A percentile compares a stretch with the other conserved stretches of the same genome.
Conservation (phyloP, 129 eudicot species). For the Heracleum sosnowskyi region DNA sequence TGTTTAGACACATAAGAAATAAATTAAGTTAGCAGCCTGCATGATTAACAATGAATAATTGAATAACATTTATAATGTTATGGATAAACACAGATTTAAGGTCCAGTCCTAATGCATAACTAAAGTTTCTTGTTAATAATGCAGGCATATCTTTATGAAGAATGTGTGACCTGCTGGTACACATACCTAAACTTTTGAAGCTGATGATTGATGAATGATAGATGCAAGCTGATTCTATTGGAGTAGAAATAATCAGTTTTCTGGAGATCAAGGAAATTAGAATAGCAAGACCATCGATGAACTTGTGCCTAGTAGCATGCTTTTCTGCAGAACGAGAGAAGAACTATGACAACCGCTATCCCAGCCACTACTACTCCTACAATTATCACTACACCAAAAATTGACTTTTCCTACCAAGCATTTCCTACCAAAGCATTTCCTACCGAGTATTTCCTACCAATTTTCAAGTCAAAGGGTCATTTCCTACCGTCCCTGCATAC, state of each 20-base stretch:
- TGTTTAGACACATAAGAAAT: too few species aligned
- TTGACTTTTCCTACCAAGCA: too few species aligned
- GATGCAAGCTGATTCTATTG: neutral
- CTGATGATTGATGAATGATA: too few species aligned
- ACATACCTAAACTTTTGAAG: too few species aligned
- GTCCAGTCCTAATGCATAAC: neutral
- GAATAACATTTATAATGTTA: neutral
- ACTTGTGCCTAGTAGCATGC: slow-evolving; percentile 18
- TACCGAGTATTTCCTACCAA: too few species aligned
- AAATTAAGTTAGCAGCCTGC: neutral
- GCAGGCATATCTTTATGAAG: neutral
- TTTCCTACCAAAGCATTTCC: too few species aligned
- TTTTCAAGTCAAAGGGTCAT: too few species aligned
- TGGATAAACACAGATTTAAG: neutral
- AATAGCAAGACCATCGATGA: neutral
- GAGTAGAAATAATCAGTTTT: neutral
- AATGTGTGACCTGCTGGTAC: neutral
- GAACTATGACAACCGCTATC: slow-evolving; percentile 45
- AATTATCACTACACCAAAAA: too few species aligned
- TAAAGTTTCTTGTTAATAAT: neutral
- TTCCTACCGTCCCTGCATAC: too few species aligned
- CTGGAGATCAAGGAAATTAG: neutral
- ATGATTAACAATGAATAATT: too few species aligned
- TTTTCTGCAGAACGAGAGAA: slow-evolving; percentile 62
- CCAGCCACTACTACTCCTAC: slow-evolving; percentile 73